phyloP scores from a whole-genome alignment of 2,329 filamentous ascomycete genomes.

The Diplodia sapinea region DNA sequence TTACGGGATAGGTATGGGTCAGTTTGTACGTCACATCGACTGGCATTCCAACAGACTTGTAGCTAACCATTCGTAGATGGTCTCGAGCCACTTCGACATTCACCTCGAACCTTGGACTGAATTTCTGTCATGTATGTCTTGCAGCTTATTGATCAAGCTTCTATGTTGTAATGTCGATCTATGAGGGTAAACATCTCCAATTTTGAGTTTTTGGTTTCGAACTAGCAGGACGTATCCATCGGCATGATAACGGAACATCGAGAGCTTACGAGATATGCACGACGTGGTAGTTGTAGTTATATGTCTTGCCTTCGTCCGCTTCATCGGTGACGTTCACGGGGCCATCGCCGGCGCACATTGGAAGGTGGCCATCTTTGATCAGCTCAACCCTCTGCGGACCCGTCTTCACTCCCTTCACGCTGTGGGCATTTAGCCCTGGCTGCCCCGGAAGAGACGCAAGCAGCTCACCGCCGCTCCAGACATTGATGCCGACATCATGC shows the following conservation, averaged over 20 bases:
- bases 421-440: slow-evolving; percentile 27
- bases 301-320: slow-evolving; percentile 10
- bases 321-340: slow-evolving; percentile 15
- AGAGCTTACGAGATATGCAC: slow-evolving; percentile 16
- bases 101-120: too few species aligned
- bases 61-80: too few species aligned
- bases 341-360: slow-evolving; percentile 13
- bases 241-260: too few species aligned
- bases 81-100: too few species aligned
- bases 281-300: slow-evolving; percentile 29
- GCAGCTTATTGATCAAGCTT: too few species aligned
- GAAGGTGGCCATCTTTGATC: slow-evolving; percentile 15
- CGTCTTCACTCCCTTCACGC: slow-evolving; percentile 23
- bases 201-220: too few species aligned
- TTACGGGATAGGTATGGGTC: too few species aligned
- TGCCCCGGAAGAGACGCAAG: slow-evolving; percentile 12
- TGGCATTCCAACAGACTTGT: too few species aligned
- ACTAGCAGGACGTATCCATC: not conserved
- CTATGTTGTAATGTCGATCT: too few species aligned
- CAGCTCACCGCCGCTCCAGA: slow-evolving; percentile 24
- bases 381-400: slow-evolving; percentile 26
- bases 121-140: too few species aligned
- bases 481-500: slow-evolving; percentile 19
- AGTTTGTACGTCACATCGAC: too few species aligned
- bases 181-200: too few species aligned